Base-by-base conservation (phyloP, 2,329 filamentous ascomycete species). In the Dothideomycetes sp. region DNA sequence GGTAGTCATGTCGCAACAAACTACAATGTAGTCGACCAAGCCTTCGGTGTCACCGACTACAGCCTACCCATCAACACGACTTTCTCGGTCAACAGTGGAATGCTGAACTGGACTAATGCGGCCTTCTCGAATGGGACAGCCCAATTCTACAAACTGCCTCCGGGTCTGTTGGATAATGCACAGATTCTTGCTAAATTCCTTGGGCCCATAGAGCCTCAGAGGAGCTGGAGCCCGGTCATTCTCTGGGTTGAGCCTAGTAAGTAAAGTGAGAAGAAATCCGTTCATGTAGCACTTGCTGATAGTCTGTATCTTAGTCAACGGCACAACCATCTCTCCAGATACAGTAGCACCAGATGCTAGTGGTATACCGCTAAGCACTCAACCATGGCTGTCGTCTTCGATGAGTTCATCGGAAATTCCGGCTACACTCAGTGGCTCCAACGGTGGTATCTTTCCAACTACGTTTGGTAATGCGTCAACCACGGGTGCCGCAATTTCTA, bases 81-180 rank as follows among this genome's bases (percentile, higher is more conserved):
- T 4, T 61, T 62, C 41, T 45, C 40, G 11, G 52, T 55, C 6
- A 33, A 41, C 13, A 49, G 53, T 20, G 48, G 53, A 11, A 43
- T 44, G 23, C 43, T 62, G 15, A 46, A 46, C 18, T 62, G 59
- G 59, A 53, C 48, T 6, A 59, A 58, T 35, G 37, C 51, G 1
- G 48, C 45, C 3, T 61, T 62, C 45, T 49, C 51, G 10, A 46
- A 49, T 17, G 54, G 53, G 7, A 46, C 49, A 9, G 57, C 57
- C 11, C 46, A 53, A 17, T 60, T 61, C 40, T 62, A 51, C 45
- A 52, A 52, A 30, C 42, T 47, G 9, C 52, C 52, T n/a, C 41
- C 51, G 1, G 47, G 39, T 22, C 34, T 51, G 12, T 38, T 53
- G 11, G 51, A 52, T 9, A 54, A 53, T 20, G 51, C 52, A 2